These are phyloP conservation scores for Trichopus zeylanicus DNA, from an alignment of 116 monocot species.

Conservation along the genomic window DNA sequence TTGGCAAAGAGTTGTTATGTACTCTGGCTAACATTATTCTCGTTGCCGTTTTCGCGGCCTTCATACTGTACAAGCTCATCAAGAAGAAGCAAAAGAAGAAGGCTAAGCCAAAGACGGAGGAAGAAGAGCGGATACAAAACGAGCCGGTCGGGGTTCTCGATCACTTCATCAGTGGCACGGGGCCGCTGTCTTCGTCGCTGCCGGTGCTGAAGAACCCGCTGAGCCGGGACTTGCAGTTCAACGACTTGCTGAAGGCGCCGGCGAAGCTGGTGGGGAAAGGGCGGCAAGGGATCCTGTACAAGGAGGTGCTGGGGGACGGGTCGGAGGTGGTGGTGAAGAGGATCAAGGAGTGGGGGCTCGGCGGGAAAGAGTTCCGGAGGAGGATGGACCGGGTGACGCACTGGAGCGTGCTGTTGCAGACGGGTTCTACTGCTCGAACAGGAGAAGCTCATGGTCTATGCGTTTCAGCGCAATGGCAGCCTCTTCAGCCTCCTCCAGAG, in stretches of 20 bases:
- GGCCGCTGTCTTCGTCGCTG: background rate
- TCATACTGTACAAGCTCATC: conserved; percentile 4
- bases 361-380: conserved; percentile 18
- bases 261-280: conserved; percentile 42
- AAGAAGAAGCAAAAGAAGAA: background rate
- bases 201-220: background rate
- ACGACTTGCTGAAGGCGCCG: conserved; percentile 36
- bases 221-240: conserved; percentile 17
- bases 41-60: conserved; percentile 5
- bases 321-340: conserved; percentile 30
- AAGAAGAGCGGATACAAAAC: background rate
- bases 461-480: conserved; percentile 38
- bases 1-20: conserved; percentile 6
- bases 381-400: conserved; percentile 31
- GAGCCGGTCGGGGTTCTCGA: conserved; percentile 20
- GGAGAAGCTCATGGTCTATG: conserved; percentile 57
- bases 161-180: background rate
- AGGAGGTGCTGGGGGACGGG: conserved; percentile 22
- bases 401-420: conserved; percentile 17
- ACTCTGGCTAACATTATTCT: conserved; percentile 28
- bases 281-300: conserved; percentile 29
- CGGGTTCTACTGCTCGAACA: conserved; percentile 41
- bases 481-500: conserved; percentile 38
- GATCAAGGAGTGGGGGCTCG: conserved; percentile 22
- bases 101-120: background rate